Evolutionary conservation across 2,329 filamentous ascomycete species (phyloP), one percentile per base, ranked within the genome.

Genomic region (Nothophoma quercina): DNA sequence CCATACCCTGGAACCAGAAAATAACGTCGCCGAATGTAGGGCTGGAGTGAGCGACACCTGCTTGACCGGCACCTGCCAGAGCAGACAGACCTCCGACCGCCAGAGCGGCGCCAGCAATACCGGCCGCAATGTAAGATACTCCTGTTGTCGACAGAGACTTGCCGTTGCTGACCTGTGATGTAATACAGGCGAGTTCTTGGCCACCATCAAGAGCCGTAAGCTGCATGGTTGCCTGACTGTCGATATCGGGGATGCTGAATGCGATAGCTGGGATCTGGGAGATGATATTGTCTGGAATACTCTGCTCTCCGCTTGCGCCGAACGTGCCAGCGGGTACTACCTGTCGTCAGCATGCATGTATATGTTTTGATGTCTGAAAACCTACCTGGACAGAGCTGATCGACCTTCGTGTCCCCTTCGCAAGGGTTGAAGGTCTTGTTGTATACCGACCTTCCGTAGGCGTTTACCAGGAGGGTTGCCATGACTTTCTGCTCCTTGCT

Each of bases 1-100:
- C 92, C 81, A 98, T 89, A 41, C 89, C 88, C 76, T 98, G 93
- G 75, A 98, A 96, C 85, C 90, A 96, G 56, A 88, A 87, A 62
- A 96, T 83, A 39, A 96, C 87, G 68, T 97, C 91, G 35, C 82
- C 83, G 71, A 98, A 97, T 45, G 88, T 90, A 21, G 95, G 95
- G 64, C 91, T 95, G 32, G 88, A 80, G 9, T 88, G 82, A 2
- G 85, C 81, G 15, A 79, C 80, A 36, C 77, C 77, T 15, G 75
- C 74, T 28, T 78, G 78, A 28, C 83, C 82, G 44, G 78, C 81
- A 29, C 77, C 78, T 9, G 83, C 84, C 15, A 88, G 75, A 23
- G 92, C 89, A 21, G 89, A 88, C 6, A 89, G 75, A 15, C 90
- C 90, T 8, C 87, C 86, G 32, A 96, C 75, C 4, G 88, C 77